Conservation (phyloP, 2,329 filamentous ascomycete genomes). For the Penicillium sp. region DNA sequence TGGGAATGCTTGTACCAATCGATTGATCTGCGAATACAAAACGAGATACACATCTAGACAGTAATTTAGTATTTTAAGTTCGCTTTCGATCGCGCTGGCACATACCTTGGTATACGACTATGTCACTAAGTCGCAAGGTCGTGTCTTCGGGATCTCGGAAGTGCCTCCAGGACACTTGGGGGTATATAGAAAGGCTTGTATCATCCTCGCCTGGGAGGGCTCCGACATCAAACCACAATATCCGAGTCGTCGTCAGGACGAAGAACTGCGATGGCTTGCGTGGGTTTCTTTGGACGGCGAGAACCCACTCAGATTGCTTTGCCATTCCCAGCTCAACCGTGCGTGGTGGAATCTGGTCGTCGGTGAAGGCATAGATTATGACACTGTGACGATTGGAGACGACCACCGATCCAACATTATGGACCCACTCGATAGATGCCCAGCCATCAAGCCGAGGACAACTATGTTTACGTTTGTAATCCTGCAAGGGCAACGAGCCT, state of each 20-base stretch:
- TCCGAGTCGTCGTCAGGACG: slow-evolving; percentile 52
- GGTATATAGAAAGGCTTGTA: slow-evolving; percentile 30
- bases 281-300: slow-evolving; percentile 51
- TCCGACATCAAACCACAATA: slow-evolving; percentile 47
- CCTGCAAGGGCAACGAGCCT: slow-evolving; percentile 31
- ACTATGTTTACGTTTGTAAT: slow-evolving; percentile 6
- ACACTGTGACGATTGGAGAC: slow-evolving; percentile 50
- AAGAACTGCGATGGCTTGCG: slow-evolving; percentile 45
- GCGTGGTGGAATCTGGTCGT: slow-evolving; percentile 24
- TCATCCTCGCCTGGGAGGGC: slow-evolving; percentile 20
- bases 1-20: slow-evolving; percentile 33
- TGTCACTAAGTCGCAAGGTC: slow-evolving; percentile 44
- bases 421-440: slow-evolving; percentile 43
- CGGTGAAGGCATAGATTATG: slow-evolving; percentile 36
- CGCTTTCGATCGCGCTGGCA: neutral
- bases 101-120: slow-evolving; percentile 35
- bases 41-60: slow-evolving; percentile 37
- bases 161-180: slow-evolving; percentile 52
- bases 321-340: slow-evolving; percentile 37
- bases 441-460: slow-evolving; percentile 41
- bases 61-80: slow-evolving; percentile 5
- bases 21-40: slow-evolving; percentile 41
- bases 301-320: slow-evolving; percentile 50
- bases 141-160: slow-evolving; percentile 54
- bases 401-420: slow-evolving; percentile 43